phyloP scores from a whole-genome alignment of 345 rosid genomes.

The Eucalyptus curtisii region DNA sequence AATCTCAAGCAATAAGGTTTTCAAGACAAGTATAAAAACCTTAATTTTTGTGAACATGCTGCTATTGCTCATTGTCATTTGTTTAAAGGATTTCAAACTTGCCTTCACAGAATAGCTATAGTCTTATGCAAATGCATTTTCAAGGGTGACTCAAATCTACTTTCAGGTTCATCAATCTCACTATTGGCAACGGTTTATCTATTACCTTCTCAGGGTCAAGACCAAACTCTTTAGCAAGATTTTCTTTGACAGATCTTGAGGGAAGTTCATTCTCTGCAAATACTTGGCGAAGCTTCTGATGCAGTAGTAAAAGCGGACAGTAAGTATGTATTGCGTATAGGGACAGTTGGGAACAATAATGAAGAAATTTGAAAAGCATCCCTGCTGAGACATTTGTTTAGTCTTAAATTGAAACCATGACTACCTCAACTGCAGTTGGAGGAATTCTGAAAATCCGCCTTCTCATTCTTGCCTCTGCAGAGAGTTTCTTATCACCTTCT shows the following conservation, averaged over 20 bases:
- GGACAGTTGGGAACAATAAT: not conserved
- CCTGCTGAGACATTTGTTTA: not conserved
- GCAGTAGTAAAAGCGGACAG: slow-evolving; percentile 3
- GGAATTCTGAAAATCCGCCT: slow-evolving; percentile 66
- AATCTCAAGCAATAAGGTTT: not conserved
- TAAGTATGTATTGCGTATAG: not conserved
- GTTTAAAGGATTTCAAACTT: not conserved
- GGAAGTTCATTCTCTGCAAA: slow-evolving; percentile 96
- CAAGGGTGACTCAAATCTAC: not conserved
- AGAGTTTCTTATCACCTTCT: slow-evolving; percentile 18
- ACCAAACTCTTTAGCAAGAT: slow-evolving; percentile 74
- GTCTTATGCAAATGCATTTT: not conserved
- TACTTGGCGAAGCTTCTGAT: slow-evolving; percentile 83
- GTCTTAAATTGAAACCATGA: not conserved
- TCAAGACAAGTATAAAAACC: not conserved
- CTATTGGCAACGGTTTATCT: not conserved
- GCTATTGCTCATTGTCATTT: not conserved
- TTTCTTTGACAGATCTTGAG: slow-evolving; percentile 55
- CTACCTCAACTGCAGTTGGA: slow-evolving; percentile 71
- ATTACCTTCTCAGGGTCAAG: slow-evolving; percentile 78
- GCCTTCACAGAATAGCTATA: not conserved
- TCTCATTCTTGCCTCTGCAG: slow-evolving; percentile 30
- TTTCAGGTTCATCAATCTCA: not conserved
- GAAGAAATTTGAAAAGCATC: not conserved
- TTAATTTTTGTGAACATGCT: not conserved